Percentiles rank a stretch among this genome's conserved stretches.
Conservation (phyloP, 108 stramenopile genomes). For the Parietichytrium sp. region DNA sequence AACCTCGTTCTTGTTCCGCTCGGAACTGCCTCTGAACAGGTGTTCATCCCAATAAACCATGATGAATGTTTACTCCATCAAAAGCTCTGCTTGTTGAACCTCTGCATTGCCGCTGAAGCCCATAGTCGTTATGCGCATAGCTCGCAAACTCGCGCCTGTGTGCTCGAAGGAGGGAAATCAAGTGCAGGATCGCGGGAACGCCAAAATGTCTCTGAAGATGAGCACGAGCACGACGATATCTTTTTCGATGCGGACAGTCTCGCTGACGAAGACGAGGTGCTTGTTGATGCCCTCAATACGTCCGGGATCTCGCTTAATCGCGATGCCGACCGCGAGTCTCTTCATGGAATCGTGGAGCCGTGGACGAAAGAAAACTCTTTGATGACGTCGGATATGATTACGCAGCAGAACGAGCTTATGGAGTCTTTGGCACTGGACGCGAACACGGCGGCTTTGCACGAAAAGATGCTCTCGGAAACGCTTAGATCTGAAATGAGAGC, state of each 20-base stretch:
- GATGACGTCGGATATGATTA: constrained; percentile 17
- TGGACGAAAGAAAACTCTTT: constrained; percentile 7
- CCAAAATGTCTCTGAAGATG: not conserved
- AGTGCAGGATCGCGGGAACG: not conserved
- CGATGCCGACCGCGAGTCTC: not conserved
- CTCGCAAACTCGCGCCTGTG: not conserved
- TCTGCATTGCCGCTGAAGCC: not conserved
- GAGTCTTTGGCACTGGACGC: not conserved
- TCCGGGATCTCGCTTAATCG: not conserved
- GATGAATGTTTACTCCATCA: constrained; percentile 10
- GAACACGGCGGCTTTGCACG: constrained; percentile 24
- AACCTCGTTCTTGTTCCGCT: constrained; percentile 15
- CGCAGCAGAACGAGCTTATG: constrained; percentile 14
- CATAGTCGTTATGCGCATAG: not conserved
- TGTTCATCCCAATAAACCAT: not conserved
- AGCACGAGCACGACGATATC: not conserved
- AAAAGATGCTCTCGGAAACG: not conserved
- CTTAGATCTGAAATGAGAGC: not conserved
- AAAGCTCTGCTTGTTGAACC: not conserved
- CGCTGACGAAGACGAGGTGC: no score
- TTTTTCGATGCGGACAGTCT: constrained; percentile 28
- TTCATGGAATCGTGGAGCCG: not conserved
- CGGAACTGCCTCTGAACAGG: no score
- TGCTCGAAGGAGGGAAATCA: not conserved
- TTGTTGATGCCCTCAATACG: not conserved